phyloP scores from a whole-genome alignment of 805 yeast genomes.

The Pichia membranifaciens region DNA sequence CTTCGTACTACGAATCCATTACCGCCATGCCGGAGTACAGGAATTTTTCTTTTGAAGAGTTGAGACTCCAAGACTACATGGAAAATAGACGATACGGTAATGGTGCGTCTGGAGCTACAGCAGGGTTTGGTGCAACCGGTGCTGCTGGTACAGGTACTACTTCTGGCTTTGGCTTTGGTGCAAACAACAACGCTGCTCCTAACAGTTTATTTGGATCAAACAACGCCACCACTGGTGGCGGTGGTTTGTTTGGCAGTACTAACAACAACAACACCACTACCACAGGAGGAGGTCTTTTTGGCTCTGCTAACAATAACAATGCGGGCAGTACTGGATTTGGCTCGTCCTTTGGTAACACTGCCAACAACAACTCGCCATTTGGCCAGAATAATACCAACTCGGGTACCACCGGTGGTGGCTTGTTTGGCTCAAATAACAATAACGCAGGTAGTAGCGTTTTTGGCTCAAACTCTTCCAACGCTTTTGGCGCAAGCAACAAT shows the following conservation, averaged over 20 bases:
- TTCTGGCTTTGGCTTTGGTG: conserved; percentile 31
- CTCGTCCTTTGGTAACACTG: conserved; percentile 34
- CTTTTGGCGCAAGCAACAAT: conserved; percentile 3
- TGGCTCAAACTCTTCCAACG: conserved; percentile 3
- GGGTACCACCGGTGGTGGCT: conserved; percentile 24
- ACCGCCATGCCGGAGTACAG: conserved; percentile 87
- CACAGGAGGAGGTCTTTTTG: neutral
- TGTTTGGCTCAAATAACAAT: conserved; percentile 29
- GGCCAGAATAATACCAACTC: conserved; percentile 25
- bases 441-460: neutral
- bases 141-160: conserved; percentile 11
- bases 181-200: conserved; percentile 13
- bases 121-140: conserved; percentile 11
- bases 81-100: conserved; percentile 60
- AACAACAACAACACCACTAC: conserved; percentile 2
- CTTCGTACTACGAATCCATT: conserved; percentile 64
- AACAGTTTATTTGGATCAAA: conserved; percentile 21
- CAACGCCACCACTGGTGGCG: conserved; percentile 7
- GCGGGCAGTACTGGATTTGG: conserved; percentile 24
- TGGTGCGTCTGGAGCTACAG: conserved; percentile 23
- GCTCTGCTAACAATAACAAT: conserved; percentile 13
- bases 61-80: conserved; percentile 82
- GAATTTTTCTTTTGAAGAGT: conserved; percentile 77
- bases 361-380: conserved; percentile 12
- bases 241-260: neutral